Conservation (phyloP, 495 filamentous ascomycete genomes). For the Schizothecium vesticola region DNA sequence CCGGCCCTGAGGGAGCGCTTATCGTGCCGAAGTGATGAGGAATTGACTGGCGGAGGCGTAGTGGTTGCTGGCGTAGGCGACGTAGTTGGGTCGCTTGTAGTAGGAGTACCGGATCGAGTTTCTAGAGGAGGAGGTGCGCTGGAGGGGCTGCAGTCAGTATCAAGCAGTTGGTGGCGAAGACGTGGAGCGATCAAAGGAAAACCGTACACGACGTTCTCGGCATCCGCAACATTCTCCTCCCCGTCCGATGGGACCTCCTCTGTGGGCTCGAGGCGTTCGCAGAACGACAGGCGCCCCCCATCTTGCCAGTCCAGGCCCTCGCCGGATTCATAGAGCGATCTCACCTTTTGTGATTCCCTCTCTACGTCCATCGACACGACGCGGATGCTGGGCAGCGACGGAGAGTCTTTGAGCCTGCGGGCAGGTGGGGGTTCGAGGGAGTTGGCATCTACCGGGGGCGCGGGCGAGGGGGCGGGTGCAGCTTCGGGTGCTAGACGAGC, state of each 20-base stretch:
- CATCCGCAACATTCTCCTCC: slow-evolving; percentile 44
- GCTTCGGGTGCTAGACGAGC: background rate
- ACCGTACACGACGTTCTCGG: slow-evolving; percentile 49
- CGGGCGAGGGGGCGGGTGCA: background rate
- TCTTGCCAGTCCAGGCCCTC: slow-evolving; percentile 53
- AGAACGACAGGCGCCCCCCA: slow-evolving; percentile 44
- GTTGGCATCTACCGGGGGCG: slow-evolving; percentile 1
- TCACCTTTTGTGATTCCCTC: slow-evolving; percentile 79
- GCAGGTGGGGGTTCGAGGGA: slow-evolving; percentile 5
- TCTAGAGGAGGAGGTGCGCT: slow-evolving; percentile 5
- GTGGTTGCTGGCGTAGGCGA: slow-evolving; percentile 12
- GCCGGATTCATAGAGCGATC: slow-evolving; percentile 85
- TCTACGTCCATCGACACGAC: slow-evolving; percentile 74
- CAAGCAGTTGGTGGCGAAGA: slow-evolving; percentile 11
- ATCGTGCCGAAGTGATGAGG: slow-evolving; percentile 40
- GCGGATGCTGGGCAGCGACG: slow-evolving; percentile 40
- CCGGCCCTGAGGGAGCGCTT: slow-evolving; percentile 39
- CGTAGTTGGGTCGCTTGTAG: slow-evolving; percentile 17
- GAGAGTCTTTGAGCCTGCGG: slow-evolving; percentile 11
- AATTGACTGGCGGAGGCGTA: slow-evolving; percentile 34
- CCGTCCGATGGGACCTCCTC: slow-evolving; percentile 46
- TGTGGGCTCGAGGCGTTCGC: slow-evolving; percentile 39
- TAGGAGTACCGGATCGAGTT: slow-evolving; percentile 14
- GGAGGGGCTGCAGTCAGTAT: slow-evolving; percentile 12
- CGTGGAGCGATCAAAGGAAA: slow-evolving; percentile 42